These are phyloP conservation scores for Hericium erinaceus DNA, from an alignment of 768 basidiomycete species.

Conservation along the genomic window DNA sequence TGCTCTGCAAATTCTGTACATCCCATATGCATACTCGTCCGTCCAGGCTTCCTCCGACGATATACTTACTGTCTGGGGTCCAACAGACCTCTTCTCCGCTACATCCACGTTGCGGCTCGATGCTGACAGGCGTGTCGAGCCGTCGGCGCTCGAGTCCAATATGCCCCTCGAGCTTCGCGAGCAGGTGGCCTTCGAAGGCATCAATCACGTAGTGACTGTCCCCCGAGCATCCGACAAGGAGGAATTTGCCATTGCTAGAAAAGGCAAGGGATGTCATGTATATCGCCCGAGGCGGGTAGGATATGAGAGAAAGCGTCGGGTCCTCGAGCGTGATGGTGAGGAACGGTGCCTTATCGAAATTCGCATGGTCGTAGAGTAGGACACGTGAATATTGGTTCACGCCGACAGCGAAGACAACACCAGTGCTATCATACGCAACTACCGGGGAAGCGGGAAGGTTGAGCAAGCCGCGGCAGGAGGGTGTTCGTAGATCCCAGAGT, in stretches of 20 bases:
- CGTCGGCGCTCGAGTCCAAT: conserved; percentile 69
- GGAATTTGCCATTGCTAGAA: conserved; percentile 81
- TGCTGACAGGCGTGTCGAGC: conserved; percentile 35
- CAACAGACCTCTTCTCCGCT: conserved; percentile 92
- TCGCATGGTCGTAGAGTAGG: conserved; percentile 75
- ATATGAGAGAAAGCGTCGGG: conserved; percentile 60
- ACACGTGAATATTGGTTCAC: conserved; percentile 78
- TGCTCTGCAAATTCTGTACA: conserved; percentile 48
- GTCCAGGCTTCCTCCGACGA: conserved; percentile 78
- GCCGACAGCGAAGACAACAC: conserved; percentile 79
- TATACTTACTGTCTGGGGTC: conserved; percentile 90
- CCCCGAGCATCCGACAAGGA: conserved; percentile 89
- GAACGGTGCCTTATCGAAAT: conserved; percentile 92
- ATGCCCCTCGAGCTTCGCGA: conserved; percentile 83
- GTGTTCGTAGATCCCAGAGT: conserved; percentile 87
- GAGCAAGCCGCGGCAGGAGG: conserved; percentile 68
- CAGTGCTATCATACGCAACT: conserved; percentile 76
- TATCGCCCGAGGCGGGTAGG: conserved; percentile 80
- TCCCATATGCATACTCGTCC: conserved; percentile 90
- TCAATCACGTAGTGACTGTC: conserved; percentile 92
- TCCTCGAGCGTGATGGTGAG: conserved; percentile 76
- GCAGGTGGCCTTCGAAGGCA: conserved; percentile 74
- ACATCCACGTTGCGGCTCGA: conserved; percentile 65
- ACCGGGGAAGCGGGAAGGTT: conserved; percentile 68
- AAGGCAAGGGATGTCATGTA: conserved; percentile 88